A percentile compares a stretch with the other conserved stretches of the same genome.
Conservation (phyloP, 2,329 filamentous ascomycete genomes). For the Seiridium unicorne region DNA sequence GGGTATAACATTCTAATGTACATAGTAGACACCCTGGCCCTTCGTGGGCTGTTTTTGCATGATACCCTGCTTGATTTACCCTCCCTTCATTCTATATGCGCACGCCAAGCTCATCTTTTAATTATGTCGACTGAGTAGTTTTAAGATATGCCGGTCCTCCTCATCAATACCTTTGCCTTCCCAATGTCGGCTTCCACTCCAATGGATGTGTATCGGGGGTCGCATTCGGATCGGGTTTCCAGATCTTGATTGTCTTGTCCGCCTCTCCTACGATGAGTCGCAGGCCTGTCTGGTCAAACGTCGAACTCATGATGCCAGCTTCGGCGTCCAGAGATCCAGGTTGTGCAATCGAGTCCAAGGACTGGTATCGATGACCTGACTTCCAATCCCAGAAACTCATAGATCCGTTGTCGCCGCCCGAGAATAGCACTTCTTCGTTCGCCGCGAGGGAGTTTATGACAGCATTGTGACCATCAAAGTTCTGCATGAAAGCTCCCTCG, state of each 20-base stretch:
- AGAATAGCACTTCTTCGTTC: conserved; percentile 93
- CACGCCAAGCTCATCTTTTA: too few relatives aligned
- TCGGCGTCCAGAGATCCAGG: conserved; percentile 93
- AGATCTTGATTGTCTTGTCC: conserved; percentile 98
- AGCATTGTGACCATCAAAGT: conserved; percentile 93
- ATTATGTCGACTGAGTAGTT: too few relatives aligned
- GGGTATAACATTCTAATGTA: conserved; percentile 51
- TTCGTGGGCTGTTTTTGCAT: conserved; percentile 1
- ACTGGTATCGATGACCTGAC: conserved; percentile 87
- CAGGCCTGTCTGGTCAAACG: conserved; percentile 85
- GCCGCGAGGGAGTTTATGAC: conserved; percentile 94
- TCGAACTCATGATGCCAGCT: conserved; percentile 90
- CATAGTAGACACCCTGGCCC: conserved; percentile 9
- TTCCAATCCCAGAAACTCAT: conserved; percentile 99
- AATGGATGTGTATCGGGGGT: conserved; percentile 89
- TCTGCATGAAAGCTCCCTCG: conserved; percentile 98
- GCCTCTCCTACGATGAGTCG: conserved; percentile 92
- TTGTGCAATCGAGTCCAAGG: conserved; percentile 86
- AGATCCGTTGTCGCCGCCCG: conserved; percentile 91
- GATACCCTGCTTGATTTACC: conserved; percentile 8
- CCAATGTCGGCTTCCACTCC: conserved; percentile 84
- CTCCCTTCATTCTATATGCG: too few relatives aligned
- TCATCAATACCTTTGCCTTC: conserved; percentile 69
- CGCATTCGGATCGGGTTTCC: conserved; percentile 89
- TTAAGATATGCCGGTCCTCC: neutral